These are phyloP conservation scores for Paraconiothyrium sp. DNA, from an alignment of 2,329 filamentous ascomycete genomes.

Conservation along the genomic window DNA sequence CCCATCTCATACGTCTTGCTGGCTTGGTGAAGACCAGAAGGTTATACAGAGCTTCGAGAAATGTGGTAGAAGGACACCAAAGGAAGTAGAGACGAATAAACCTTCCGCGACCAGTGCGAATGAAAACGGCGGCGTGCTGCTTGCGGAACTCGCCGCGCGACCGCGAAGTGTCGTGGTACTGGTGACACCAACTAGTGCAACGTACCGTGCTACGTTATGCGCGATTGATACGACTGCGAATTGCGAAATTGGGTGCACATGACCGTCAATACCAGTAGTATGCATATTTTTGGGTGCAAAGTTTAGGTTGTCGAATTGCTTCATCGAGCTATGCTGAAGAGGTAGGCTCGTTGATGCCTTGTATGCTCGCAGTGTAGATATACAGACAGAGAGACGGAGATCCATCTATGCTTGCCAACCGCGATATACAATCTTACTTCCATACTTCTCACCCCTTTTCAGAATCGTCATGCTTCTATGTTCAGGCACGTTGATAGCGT, in stretches of 20 bases:
- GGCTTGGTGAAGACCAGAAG: neutral
- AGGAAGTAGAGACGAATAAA: neutral
- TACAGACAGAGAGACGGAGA: neutral
- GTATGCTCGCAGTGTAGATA: neutral
- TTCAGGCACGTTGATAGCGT: slow-evolving; percentile 82
- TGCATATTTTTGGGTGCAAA: neutral
- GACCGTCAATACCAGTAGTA: neutral
- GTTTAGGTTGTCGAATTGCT: neutral
- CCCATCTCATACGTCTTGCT: neutral
- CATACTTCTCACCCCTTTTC: slow-evolving; percentile 86
- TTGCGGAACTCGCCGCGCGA: neutral
- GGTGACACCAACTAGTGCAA: neutral
- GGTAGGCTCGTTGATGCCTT: neutral
- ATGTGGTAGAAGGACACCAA: neutral
- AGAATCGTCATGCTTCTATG: slow-evolving; percentile 83
- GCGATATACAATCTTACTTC: slow-evolving; percentile 82
- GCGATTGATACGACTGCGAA: neutral
- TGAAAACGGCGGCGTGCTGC: neutral
- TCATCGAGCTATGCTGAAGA: neutral
- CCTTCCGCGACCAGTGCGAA: neutral
- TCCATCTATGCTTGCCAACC: slow-evolving; percentile 72
- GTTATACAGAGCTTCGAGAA: neutral
- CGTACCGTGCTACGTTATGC: neutral
- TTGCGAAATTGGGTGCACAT: neutral
- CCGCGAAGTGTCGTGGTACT: neutral